Conservation (phyloP, 257 asterid genomes). For the Nicotiana obtusifolia region DNA sequence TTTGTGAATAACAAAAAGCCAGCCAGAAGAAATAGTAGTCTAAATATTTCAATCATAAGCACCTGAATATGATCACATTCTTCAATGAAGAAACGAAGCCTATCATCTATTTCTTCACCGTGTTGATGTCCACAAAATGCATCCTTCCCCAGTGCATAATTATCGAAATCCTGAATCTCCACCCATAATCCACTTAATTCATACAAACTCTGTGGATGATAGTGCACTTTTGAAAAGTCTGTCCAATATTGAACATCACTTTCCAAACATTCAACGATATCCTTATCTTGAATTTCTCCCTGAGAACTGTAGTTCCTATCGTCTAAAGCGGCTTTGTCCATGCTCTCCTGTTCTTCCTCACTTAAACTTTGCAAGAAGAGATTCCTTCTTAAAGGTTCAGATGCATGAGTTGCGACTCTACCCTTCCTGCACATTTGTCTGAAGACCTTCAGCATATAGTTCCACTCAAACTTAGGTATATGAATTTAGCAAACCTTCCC, state of each 20-base stretch:
- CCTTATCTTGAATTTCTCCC: slow-evolving; percentile 60
- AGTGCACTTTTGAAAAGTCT: slow-evolving; percentile 90
- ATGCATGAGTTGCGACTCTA: slow-evolving; percentile 47
- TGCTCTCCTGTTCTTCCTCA: slow-evolving; percentile 38
- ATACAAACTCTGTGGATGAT: slow-evolving; percentile 85
- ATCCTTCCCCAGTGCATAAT: slow-evolving; percentile 77
- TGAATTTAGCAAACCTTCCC: neutral
- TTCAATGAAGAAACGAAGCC: slow-evolving; percentile 89
- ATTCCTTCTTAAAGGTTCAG: slow-evolving; percentile 69
- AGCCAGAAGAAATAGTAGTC: slow-evolving; percentile 5
- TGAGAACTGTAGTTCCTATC: slow-evolving; percentile 24
- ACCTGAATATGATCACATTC: slow-evolving; percentile 98
- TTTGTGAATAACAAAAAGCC: neutral
- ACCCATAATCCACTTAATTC: slow-evolving; percentile 73
- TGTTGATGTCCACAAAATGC: slow-evolving; percentile 44
- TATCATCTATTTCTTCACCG: slow-evolving; percentile 77
- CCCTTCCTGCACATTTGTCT: slow-evolving; percentile 70
- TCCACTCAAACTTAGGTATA: neutral
- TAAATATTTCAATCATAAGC: neutral
- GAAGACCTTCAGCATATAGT: slow-evolving; percentile 26
- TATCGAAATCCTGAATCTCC: slow-evolving; percentile 46
- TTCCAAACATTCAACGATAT: slow-evolving; percentile 69
- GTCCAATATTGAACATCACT: slow-evolving; percentile 84
- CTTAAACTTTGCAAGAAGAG: slow-evolving; percentile 78
- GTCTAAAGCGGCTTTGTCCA: slow-evolving; percentile 20